Evolutionary conservation across 2,329 filamentous ascomycete genomes (phyloP).

Genomic region (Talaromyces pinophilus): DNA sequence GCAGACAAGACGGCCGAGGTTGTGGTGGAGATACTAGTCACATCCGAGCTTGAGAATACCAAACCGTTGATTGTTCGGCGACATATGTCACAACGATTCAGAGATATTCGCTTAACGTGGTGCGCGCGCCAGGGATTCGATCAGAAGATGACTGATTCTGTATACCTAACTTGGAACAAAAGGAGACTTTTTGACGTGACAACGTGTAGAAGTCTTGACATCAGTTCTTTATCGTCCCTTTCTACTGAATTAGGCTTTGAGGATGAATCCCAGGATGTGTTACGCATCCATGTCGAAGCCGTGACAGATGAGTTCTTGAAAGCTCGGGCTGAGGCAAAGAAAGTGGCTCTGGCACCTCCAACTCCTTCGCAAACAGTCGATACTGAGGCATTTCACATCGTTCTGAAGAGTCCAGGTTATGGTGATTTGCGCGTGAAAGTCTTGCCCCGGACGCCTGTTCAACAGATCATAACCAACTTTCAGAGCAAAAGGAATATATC

Average conservation of each 20-base stretch:
- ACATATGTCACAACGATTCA: constrained; percentile 66
- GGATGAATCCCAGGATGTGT: constrained; percentile 36
- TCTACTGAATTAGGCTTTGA: constrained; percentile 11
- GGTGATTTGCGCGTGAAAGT: constrained; percentile 54
- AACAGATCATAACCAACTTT: constrained; percentile 64
- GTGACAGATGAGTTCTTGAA: constrained; percentile 68
- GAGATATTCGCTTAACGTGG: constrained; percentile 70
- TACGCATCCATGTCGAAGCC: constrained; percentile 71
- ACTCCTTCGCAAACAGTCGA: constrained; percentile 22
- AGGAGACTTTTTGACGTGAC: constrained; percentile 73
- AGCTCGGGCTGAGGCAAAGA: constrained; percentile 26
- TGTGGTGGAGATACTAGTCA: constrained; percentile 65
- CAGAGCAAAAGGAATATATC: constrained; percentile 56
- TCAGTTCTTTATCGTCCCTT: constrained; percentile 48
- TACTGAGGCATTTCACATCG: constrained; percentile 44
- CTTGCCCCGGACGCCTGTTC: constrained; percentile 56
- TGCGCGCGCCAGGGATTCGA: constrained; percentile 61
- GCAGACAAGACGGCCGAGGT: constrained; percentile 11
- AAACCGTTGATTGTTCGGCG: constrained; percentile 64
- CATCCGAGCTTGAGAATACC: constrained; percentile 64
- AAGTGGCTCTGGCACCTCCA: constrained; percentile 1
- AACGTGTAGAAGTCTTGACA: constrained; percentile 68
- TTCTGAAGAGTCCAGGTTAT: constrained; percentile 54
- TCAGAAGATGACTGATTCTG: constrained; percentile 50
- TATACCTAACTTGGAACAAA: constrained; percentile 79